phyloP scores from a whole-genome alignment of 306 rosid species.

The Vigna unguiculata region DNA sequence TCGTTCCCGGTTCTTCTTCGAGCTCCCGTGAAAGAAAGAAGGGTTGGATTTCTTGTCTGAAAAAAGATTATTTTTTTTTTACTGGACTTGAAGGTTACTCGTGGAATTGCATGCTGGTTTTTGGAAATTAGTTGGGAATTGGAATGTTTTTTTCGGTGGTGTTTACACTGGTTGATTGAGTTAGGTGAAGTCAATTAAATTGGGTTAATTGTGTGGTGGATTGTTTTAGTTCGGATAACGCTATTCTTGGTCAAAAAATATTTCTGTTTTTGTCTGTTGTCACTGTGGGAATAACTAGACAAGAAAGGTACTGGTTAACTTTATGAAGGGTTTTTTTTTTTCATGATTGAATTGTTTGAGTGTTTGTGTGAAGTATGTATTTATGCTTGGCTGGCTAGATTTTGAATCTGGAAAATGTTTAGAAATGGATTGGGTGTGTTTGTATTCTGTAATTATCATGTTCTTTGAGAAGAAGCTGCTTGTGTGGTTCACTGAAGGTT shows the following conservation, averaged over 20 bases:
- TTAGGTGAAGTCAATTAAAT: neutral
- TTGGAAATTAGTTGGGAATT: neutral
- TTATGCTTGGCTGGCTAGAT: neutral
- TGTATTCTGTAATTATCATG: neutral
- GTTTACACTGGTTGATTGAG: slow-evolving; percentile 12
- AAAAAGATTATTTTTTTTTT: neutral
- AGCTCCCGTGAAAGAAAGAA: slow-evolving; percentile 91
- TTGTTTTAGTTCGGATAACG: slow-evolving; percentile 15
- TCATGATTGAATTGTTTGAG: slow-evolving; percentile 31
- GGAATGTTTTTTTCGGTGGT: neutral
- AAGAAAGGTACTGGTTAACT: slow-evolving; percentile 12
- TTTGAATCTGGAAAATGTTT: slow-evolving; percentile 30
- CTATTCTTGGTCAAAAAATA: neutral
- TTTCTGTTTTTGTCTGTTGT: slow-evolving; percentile 17
- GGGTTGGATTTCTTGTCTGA: slow-evolving; percentile 56
- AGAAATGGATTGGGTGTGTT: neutral
- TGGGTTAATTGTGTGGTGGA: slow-evolving; percentile 36
- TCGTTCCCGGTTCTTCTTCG: slow-evolving; percentile 94
- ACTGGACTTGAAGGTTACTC: neutral
- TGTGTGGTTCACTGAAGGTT: slow-evolving; percentile 21
- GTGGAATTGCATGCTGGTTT: slow-evolving; percentile 23
- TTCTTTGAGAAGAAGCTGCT: slow-evolving; percentile 21
- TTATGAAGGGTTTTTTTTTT: slow-evolving; percentile 14
- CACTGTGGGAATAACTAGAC: slow-evolving; percentile 25
- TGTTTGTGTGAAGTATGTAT: neutral